Evolutionary conservation across 129 eudicot genomes (phyloP).

Genomic region (Flaveria linearis): DNA sequence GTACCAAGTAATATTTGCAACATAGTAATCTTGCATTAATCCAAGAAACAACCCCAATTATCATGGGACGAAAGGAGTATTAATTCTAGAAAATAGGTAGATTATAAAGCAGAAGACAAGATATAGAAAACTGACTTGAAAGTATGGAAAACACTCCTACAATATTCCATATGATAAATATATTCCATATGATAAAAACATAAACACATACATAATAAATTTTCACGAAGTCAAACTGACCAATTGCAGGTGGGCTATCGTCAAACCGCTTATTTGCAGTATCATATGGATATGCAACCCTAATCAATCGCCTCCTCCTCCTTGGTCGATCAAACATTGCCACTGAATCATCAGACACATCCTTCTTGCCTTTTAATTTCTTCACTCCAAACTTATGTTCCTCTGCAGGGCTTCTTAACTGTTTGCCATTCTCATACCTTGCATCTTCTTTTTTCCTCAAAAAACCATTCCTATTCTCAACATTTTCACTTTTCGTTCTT

Average conservation of each 20-base stretch:
- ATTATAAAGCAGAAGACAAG: background rate
- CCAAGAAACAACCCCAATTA: background rate
- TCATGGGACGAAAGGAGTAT: background rate
- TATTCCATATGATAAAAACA: conserved; percentile 1
- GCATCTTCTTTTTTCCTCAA: conserved; percentile 29
- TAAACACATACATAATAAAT: conserved; percentile 14
- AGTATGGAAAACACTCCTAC: background rate
- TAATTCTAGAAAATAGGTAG: background rate
- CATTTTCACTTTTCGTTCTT: conserved; percentile 19
- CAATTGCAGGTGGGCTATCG: conserved; percentile 47
- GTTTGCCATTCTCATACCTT: conserved; percentile 23
- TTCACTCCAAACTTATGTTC: conserved; percentile 38
- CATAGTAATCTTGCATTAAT: background rate
- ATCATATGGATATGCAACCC: conserved; percentile 65
- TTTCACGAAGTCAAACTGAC: conserved; percentile 47
- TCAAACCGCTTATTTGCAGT: conserved; percentile 73
- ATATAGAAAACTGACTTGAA: background rate
- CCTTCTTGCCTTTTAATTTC: conserved; percentile 42
- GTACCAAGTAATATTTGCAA: background rate
- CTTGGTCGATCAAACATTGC: conserved; percentile 44
- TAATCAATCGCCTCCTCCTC: conserved; percentile 58
- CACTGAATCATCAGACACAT: conserved; percentile 33
- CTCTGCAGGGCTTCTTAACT: conserved; percentile 17
- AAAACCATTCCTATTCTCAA: conserved; percentile 23
- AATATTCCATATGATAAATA: background rate